Evolutionary conservation across 1,139 yeast genomes (phyloP).

Genomic region (Yamadazyma dendronema): DNA sequence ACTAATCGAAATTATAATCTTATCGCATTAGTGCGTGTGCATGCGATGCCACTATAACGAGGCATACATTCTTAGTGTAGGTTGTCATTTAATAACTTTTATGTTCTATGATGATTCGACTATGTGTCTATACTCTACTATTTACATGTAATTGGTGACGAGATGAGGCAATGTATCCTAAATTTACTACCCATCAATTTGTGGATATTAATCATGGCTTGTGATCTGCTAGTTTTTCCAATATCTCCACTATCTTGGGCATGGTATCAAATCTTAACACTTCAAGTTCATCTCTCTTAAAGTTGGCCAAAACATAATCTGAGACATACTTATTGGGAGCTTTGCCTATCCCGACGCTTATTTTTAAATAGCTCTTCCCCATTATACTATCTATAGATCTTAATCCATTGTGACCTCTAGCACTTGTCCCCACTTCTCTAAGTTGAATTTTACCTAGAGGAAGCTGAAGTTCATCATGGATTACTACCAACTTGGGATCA

Average conservation of each 20-base stretch:
- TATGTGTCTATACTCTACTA: no score
- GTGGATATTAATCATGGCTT: no score
- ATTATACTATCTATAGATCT: slow-evolving; percentile 47
- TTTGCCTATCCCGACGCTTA: slow-evolving; percentile 75
- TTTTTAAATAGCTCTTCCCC: slow-evolving; percentile 48
- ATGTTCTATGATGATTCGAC: no score
- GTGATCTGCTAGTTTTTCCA: slow-evolving; percentile 32
- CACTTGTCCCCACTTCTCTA: slow-evolving; percentile 53
- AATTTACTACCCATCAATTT: no score
- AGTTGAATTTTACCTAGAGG: slow-evolving; percentile 63
- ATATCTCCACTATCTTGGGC: slow-evolving; percentile 34
- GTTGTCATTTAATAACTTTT: no score
- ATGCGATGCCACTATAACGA: background rate
- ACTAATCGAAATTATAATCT: background rate
- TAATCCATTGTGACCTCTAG: slow-evolving; percentile 82
- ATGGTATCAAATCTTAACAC: slow-evolving; percentile 32
- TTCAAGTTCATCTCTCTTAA: slow-evolving; percentile 36
- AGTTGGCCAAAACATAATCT: slow-evolving; percentile 57
- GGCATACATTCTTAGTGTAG: no score
- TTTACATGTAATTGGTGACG: no score
- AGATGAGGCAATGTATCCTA: no score
- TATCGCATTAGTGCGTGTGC: slow-evolving; percentile 1
- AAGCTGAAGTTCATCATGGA: slow-evolving; percentile 75
- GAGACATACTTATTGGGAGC: slow-evolving; percentile 53
- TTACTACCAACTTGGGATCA: slow-evolving; percentile 46